Evolutionary conservation across 495 filamentous ascomycete genomes (phyloP).

Genomic region (Aspergillus olivimuriae): DNA sequence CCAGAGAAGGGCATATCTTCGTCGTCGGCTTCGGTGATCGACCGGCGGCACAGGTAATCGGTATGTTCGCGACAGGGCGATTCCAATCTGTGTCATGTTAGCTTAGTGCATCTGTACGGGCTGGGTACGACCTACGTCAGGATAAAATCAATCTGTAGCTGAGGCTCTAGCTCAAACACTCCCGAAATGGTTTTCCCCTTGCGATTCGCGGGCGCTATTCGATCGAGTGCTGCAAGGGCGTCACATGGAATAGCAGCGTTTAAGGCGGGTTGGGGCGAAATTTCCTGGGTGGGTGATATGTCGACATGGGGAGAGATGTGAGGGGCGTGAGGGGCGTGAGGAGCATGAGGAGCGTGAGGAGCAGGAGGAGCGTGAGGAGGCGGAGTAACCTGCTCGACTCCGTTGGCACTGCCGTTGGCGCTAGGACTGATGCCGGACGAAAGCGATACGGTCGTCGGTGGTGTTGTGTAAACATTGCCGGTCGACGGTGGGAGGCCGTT

Average conservation of each 20-base stretch:
- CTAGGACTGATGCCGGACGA: slow-evolving; percentile 30
- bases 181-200: slow-evolving; percentile 35
- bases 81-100: slow-evolving; percentile 64
- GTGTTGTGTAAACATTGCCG: slow-evolving; percentile 27
- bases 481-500: slow-evolving; percentile 18
- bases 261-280: slow-evolving; percentile 29
- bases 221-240: slow-evolving; percentile 27
- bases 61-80: slow-evolving; percentile 92
- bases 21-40: slow-evolving; percentile 42
- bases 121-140: slow-evolving; percentile 66
- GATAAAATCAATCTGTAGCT: slow-evolving; percentile 92
- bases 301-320: no score
- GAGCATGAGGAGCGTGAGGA: no score
- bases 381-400: no score
- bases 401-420: slow-evolving; percentile 22
- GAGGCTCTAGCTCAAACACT: slow-evolving; percentile 67
- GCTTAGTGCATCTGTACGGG: neutral
- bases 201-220: slow-evolving; percentile 17
- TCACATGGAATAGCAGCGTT: slow-evolving; percentile 20
- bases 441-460: slow-evolving; percentile 31
- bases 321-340: no score
- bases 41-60: slow-evolving; percentile 52
- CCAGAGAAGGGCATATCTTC: slow-evolving; percentile 55
- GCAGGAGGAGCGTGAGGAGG: no score
- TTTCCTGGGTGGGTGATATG: slow-evolving; percentile 25